Evolutionary conservation across 805 yeast genomes (phyloP), one percentile per base, ranked within the genome.

Genomic region (Suhomyces sp.): DNA sequence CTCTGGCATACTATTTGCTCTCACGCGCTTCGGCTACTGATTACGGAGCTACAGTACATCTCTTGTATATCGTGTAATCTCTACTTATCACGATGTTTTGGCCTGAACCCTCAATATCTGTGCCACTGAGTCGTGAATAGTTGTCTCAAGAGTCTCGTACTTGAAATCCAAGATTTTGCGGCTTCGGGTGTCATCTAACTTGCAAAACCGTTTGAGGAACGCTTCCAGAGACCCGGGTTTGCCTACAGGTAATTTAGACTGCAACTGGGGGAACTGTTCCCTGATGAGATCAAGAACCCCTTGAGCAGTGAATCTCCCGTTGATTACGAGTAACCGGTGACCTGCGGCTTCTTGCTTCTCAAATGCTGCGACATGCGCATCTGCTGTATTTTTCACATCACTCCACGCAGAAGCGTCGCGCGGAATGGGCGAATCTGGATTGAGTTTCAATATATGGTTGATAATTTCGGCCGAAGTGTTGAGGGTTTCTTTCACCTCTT

Each of bases 331-430:
- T 45, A 58, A 41, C 19, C 63, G 50, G 29, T 57, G 48, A 24
- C 50, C 48, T 2, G 9, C 50, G 9, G 58, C 57, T 6, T 48
- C 56, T 9, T 46, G 44, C 23, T 47, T 49, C 22, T 55, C 59
- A 27, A 54, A 51, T 5, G 62, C 61, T n/a, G 47, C 54, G 31
- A 55, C 27, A 54, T 62, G 67, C 2, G 66, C 66, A 12, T 52
- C 46, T 35, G 65, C 67, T 7, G 55, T 64, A 46, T 63, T 65
- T 52, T 63, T 54, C 8, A 59, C 66, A 40, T 63, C 68, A 6
- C 54, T 49, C 45, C 44, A 54, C 8, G 42, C 17, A 9, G 52
- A 48, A 22, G 50, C n/a, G n/a, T 47, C 55, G 10, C 40, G 38
- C 8, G 51, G 47, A 10, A 54, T 27, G 2, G 24, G 40, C 12